These are phyloP conservation scores for Phytophthora chlamydospora DNA, from an alignment of 352 stramenopile genomes.

Conservation along the genomic window DNA sequence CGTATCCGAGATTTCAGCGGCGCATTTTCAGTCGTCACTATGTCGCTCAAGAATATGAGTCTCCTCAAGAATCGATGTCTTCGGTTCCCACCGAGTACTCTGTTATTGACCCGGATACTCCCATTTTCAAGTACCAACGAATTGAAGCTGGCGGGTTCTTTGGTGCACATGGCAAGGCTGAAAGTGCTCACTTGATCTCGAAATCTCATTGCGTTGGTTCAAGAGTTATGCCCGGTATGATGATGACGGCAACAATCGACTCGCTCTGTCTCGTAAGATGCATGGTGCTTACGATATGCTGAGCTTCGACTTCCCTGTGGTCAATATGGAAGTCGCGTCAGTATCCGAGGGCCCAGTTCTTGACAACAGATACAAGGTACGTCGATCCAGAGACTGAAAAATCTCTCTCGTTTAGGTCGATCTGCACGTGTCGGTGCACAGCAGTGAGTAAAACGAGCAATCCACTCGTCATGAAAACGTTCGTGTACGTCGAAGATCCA, in stretches of 20 bases:
- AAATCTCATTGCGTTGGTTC: slow-evolving; percentile 3
- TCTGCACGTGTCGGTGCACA: not conserved
- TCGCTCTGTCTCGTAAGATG: slow-evolving; percentile 1
- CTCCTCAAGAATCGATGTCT: not conserved
- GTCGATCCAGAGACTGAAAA: not conserved
- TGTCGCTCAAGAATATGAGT: not conserved
- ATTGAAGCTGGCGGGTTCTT: not conserved
- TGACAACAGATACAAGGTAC: slow-evolving; percentile 5
- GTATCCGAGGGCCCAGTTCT: too few relatives aligned
- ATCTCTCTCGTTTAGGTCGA: not conserved
- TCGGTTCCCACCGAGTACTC: not conserved
- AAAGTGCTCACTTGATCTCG: slow-evolving; percentile 3
- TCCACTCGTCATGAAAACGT: slow-evolving; percentile 5
- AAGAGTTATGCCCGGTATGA: too few relatives aligned
- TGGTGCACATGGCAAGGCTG: not conserved
- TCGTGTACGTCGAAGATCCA: not conserved
- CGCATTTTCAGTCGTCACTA: not conserved
- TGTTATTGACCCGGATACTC: not conserved
- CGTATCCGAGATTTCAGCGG: not conserved
- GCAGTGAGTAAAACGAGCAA: not conserved
- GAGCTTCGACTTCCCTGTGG: not conserved
- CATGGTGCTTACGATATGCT: not conserved
- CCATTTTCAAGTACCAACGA: slow-evolving; percentile 6
- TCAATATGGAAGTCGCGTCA: slow-evolving; percentile 7
- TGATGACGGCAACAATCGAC: slow-evolving; percentile 1